Evolutionary conservation across 768 basidiomycete species (phyloP).

Genomic region (Mycena rebaudengoi): DNA sequence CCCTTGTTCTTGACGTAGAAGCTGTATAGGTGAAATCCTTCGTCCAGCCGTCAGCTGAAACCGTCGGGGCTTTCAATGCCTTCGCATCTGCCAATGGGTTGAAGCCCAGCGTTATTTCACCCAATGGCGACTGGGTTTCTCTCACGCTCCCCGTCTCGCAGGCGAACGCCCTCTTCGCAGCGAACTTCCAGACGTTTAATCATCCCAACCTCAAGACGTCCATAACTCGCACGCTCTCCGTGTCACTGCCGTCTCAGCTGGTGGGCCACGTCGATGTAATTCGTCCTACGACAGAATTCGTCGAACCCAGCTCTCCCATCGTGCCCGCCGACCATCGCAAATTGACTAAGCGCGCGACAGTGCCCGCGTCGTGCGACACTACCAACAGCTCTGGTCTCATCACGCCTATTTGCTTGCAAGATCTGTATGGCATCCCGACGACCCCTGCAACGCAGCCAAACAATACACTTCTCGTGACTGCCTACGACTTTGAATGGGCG

Average conservation of each 20-base stretch:
- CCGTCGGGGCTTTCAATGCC: background rate
- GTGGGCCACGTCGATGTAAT: constrained; percentile 12
- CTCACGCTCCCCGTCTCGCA: constrained; percentile 3
- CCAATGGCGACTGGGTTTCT: constrained; percentile 2
- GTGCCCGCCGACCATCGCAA: background rate
- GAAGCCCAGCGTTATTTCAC: background rate
- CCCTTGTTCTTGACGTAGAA: background rate
- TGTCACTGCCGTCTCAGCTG: constrained; percentile 9
- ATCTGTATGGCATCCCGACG: background rate
- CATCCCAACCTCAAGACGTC: background rate
- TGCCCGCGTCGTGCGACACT: constrained; percentile 4
- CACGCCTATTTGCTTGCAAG: constrained; percentile 6
- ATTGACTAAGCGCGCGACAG: background rate
- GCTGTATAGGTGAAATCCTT: background rate
- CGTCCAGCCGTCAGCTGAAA: background rate
- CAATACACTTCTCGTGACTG: constrained; percentile 6
- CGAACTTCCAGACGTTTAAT: background rate
- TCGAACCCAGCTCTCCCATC: background rate
- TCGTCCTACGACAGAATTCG: constrained; percentile 1
- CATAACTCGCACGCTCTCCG: constrained; percentile 1
- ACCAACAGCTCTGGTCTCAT: background rate
- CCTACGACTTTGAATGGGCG: background rate
- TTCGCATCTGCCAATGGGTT: constrained; percentile 3
- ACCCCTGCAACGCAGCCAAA: background rate
- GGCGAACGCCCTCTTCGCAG: constrained; percentile 7